Conservation (phyloP, 2,329 filamentous ascomycete species). For the Paracoccidioides lutzii region DNA sequence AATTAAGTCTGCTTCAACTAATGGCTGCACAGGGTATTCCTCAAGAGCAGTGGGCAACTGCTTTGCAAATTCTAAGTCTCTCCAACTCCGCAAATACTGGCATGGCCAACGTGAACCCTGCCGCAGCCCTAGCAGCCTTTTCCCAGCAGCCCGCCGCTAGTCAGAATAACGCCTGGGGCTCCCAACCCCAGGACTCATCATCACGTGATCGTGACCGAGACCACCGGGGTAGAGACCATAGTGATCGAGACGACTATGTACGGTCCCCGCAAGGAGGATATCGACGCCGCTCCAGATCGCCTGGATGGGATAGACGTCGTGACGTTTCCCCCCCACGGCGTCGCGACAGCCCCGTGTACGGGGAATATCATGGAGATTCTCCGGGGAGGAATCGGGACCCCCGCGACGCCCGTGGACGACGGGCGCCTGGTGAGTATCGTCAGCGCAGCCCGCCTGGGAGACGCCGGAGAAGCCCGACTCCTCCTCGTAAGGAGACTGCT, state of each 20-base stretch:
- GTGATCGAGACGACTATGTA: conserved; percentile 33
- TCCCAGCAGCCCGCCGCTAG: conserved; percentile 10
- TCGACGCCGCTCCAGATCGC: conserved; percentile 67
- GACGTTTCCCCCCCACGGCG: conserved; percentile 50
- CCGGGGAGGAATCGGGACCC: conserved; percentile 49
- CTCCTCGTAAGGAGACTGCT: conserved; percentile 32
- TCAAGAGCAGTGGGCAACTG: conserved; percentile 58
- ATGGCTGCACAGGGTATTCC: conserved; percentile 63
- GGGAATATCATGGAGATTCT: conserved; percentile 59
- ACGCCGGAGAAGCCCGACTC: conserved; percentile 51
- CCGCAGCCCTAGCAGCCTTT: conserved; percentile 35
- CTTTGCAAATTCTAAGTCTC: conserved; percentile 39
- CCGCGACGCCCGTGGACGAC: conserved; percentile 38
- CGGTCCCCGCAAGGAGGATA: conserved; percentile 49
- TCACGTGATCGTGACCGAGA: conserved; percentile 39
- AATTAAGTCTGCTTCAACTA: conserved; percentile 61
- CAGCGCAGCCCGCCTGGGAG: conserved; percentile 71
- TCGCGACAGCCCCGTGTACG: conserved; percentile 57
- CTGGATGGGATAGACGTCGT: conserved; percentile 58
- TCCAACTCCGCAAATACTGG: conserved; percentile 21
- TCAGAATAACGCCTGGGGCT: conserved; percentile 11
- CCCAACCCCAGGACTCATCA: conserved; percentile 18
- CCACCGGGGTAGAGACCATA: conserved; percentile 17
- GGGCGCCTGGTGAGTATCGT: conserved; percentile 53
- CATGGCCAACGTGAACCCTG: conserved; percentile 22